Conservation (phyloP, 495 filamentous ascomycete species). For the Viridothelium virens region DNA sequence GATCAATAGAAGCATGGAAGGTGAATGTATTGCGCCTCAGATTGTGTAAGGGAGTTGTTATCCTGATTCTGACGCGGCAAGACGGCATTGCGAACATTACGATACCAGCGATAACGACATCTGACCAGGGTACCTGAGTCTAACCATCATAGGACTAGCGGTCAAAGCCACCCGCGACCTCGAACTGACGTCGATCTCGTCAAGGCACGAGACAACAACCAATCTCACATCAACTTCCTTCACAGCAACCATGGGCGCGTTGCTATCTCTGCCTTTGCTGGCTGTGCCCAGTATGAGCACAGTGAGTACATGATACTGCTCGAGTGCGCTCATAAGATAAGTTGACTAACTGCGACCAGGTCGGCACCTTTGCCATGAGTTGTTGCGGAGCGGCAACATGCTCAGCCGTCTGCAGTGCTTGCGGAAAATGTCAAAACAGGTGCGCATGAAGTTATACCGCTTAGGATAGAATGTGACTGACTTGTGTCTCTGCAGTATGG, state of each 20-base stretch:
- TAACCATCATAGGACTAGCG: neutral
- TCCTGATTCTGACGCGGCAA: no score
- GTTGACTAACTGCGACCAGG: neutral
- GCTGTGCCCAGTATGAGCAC: slow-evolving; percentile 79
- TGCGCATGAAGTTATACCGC: slow-evolving; percentile 32
- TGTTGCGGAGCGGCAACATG: slow-evolving; percentile 60
- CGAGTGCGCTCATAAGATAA: slow-evolving; percentile 3
- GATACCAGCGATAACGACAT: neutral
- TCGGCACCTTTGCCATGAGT: slow-evolving; percentile 4
- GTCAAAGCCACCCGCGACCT: slow-evolving; percentile 1
- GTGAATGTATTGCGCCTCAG: no score
- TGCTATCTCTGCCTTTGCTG: slow-evolving; percentile 81
- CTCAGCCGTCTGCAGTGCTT: slow-evolving; percentile 85
- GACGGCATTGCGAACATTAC: no score
- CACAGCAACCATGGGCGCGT: slow-evolving; percentile 65
- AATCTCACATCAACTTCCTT: slow-evolving; percentile 18
- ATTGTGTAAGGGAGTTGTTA: no score
- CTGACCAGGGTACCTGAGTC: neutral
- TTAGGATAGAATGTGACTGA: neutral
- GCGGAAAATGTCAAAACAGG: slow-evolving; percentile 96
- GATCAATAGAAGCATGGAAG: no score
- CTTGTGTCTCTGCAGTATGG: slow-evolving; percentile 55
- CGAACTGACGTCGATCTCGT: slow-evolving; percentile 14
- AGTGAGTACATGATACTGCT: slow-evolving; percentile 46
- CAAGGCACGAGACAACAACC: slow-evolving; percentile 18